Evolutionary conservation across 345 rosid genomes (phyloP), one percentile per base, ranked within the genome.

Genomic region (Linum lewisii): DNA sequence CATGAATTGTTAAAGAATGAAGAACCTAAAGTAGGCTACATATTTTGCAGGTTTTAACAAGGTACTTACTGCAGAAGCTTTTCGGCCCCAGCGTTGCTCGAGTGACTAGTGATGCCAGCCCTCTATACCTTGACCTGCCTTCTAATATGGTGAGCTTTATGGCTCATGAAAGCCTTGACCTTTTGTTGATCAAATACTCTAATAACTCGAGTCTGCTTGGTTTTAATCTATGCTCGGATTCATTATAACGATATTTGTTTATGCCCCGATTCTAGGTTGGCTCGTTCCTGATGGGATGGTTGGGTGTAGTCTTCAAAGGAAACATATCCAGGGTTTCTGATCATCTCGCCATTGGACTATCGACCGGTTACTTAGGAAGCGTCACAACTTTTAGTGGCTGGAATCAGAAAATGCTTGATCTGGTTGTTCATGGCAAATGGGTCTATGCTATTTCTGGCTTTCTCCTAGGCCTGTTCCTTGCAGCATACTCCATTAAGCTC

Each of bases 251-350:
- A 26, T 26, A 26, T 26, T 24, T 23, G 20, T 53, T 52, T 38
- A 29, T 62, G 47, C 24, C 13, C 13, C 20, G 19, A 10, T 62
- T 19, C 54, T 63, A 67, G 97, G 82, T 93, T 22, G 99, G 99
- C 45, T 93, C 97, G 44, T 93, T 93, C 82, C 71, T 93, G 79
- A 93, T 93, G 99, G 99, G 95, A 15, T 89, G 97, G 99, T 78
- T 65, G 63, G 99, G 99, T 49, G 79, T 89, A 57, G 86, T 89
- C 22, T 93, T 83, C 78, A 89, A 85, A 83, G 73, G 59, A 66
- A 77, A 85, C 70, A 83, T 89, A 75, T 73, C 80, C 5, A 66
- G 57, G 11, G 71, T 86, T 32, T 93, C 97, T 15, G 79, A 80
- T 55, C 69, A 78, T 77, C 81, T 89, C 56, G 94, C 83, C 15